Percentiles rank a stretch among this genome's conserved stretches.
phyloP scores from a whole-genome alignment of 2,329 filamentous ascomycete genomes.

The Aulographum hederae region DNA sequence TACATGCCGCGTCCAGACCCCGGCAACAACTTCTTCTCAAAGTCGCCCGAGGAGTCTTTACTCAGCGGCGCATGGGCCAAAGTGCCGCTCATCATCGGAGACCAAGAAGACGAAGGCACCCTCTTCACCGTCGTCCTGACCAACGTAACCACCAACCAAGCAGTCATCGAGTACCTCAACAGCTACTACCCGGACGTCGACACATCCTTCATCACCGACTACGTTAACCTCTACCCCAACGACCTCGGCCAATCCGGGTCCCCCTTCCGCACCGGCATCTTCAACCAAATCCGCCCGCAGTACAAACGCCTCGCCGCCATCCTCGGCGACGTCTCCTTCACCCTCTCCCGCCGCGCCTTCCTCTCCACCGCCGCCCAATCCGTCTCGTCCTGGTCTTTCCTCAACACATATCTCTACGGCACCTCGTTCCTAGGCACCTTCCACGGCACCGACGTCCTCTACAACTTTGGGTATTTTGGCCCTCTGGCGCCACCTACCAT shows the following conservation, averaged over 20 bases:
- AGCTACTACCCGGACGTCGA: too few species aligned
- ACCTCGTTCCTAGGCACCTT: slow-evolving; percentile 59
- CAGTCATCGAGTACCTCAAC: slow-evolving; percentile 43
- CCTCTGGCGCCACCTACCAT: slow-evolving; percentile 40
- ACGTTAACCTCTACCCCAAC: slow-evolving; percentile 47
- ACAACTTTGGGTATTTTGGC: slow-evolving; percentile 49
- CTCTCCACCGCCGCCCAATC: slow-evolving; percentile 34
- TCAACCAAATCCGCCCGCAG: slow-evolving; percentile 59
- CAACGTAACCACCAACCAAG: slow-evolving; percentile 42
- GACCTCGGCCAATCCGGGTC: slow-evolving; percentile 39
- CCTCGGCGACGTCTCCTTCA: slow-evolving; percentile 60
- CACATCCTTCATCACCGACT: slow-evolving; percentile 27
- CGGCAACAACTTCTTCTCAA: slow-evolving; percentile 35
- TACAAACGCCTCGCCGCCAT: slow-evolving; percentile 64
- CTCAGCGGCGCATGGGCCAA: slow-evolving; percentile 34
- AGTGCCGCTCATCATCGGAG: slow-evolving; percentile 48
- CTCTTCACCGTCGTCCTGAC: slow-evolving; percentile 52
- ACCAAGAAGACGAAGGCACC: slow-evolving; percentile 68
- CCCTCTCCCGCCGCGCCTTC: slow-evolving; percentile 47
- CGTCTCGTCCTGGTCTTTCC: slow-evolving; percentile 57
- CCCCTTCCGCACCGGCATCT: slow-evolving; percentile 48
- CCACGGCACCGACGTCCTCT: slow-evolving; percentile 51
- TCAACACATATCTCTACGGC: slow-evolving; percentile 53
- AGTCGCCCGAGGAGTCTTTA: slow-evolving; percentile 43
- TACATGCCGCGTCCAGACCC: slow-evolving; percentile 57